phyloP scores from a whole-genome alignment of 2,329 filamentous ascomycete species.

The Pyrenophora tritici-repentis region DNA sequence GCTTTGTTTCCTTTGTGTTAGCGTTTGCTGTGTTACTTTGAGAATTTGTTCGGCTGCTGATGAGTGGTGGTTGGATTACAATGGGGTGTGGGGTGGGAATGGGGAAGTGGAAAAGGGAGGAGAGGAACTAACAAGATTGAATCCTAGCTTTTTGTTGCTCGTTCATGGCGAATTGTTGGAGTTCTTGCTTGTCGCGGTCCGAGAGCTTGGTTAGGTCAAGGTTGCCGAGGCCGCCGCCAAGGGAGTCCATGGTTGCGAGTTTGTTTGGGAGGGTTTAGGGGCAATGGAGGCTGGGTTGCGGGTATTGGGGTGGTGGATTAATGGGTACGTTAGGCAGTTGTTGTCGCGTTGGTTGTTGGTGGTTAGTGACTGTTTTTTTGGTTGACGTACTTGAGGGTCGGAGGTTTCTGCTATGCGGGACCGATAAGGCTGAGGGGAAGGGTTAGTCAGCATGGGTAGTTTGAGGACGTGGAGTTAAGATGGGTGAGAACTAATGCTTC shows the following conservation, averaged over 20 bases:
- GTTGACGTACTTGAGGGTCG: conserved; percentile 5
- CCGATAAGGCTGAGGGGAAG: neutral
- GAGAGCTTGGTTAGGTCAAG: conserved; percentile 75
- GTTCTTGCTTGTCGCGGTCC: conserved; percentile 81
- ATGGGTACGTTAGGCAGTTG: neutral
- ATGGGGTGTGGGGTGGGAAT: neutral
- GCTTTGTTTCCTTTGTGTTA: conserved; percentile 40
- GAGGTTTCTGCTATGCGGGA: neutral
- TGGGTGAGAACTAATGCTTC: too few species aligned
- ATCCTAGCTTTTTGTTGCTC: conserved; percentile 85
- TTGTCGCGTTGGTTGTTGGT: neutral
- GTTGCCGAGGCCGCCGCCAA: conserved; percentile 52
- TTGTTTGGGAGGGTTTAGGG: neutral
- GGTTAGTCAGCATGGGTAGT: neutral
- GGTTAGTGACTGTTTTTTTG: neutral
- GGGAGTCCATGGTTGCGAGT: conserved; percentile 36
- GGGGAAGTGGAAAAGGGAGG: neutral
- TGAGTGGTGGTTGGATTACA: too few species aligned
- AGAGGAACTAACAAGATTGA: conserved; percentile 49
- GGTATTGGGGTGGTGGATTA: neutral
- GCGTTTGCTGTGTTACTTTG: neutral
- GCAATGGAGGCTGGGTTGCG: conserved; percentile 6
- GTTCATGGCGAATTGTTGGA: conserved; percentile 82
- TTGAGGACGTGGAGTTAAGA: too few species aligned
- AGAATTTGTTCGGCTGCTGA: too few species aligned